Conservation (phyloP, 345 rosid species). For the Camelina laxa region DNA sequence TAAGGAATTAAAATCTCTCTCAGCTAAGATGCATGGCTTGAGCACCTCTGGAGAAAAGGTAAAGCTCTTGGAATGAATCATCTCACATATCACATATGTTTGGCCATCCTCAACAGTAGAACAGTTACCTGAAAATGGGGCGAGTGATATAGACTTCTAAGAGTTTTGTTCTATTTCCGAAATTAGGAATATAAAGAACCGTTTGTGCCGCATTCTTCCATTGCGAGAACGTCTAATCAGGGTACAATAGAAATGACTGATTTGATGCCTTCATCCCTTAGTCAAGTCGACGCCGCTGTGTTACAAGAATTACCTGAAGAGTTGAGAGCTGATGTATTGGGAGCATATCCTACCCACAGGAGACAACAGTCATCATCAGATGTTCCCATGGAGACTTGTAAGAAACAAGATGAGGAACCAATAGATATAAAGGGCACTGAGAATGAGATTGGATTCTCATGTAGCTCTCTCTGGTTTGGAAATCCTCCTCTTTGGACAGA, state of each 20-base stretch:
- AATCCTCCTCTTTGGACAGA: constrained; percentile 83
- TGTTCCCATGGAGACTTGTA: constrained; percentile 41
- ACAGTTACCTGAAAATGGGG: not conserved
- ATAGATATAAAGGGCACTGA: constrained; percentile 41
- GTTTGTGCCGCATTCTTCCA: constrained; percentile 17
- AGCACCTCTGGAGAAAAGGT: constrained; percentile 51
- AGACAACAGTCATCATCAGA: constrained; percentile 46
- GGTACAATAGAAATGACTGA: constrained; percentile 49
- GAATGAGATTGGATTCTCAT: constrained; percentile 42
- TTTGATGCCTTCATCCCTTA: constrained; percentile 77
- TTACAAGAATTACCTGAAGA: constrained; percentile 86
- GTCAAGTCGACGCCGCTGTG: constrained; percentile 79
- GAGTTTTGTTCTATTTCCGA: constrained; percentile 18
- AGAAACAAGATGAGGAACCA: constrained; percentile 46
- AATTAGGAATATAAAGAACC: constrained; percentile 32
- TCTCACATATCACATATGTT: not conserved
- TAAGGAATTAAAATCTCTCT: constrained; percentile 35
- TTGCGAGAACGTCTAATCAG: constrained; percentile 40
- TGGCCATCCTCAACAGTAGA: not conserved
- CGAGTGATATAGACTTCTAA: not conserved
- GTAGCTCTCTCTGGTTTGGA: constrained; percentile 65
- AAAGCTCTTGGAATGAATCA: constrained; percentile 21
- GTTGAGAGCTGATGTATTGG: constrained; percentile 68
- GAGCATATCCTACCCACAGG: constrained; percentile 65
- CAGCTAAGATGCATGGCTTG: constrained; percentile 39